Evolutionary conservation across 2,329 filamentous ascomycete genomes (phyloP).

Genomic region (Fusarium mangiferae): DNA sequence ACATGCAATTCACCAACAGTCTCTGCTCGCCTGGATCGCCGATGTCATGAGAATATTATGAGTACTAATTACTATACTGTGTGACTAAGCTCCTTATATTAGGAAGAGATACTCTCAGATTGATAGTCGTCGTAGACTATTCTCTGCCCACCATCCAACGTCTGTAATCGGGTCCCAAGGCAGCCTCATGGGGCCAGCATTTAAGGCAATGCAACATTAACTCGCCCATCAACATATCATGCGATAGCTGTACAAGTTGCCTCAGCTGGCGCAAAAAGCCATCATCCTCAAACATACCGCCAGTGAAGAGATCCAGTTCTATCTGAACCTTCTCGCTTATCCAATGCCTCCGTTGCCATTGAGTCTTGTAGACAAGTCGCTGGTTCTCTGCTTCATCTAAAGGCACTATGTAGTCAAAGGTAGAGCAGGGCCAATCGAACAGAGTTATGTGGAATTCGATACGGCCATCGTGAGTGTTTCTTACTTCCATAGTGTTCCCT

Average conservation of each 20-base stretch:
- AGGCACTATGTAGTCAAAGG: background rate
- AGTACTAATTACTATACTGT: too few species aligned
- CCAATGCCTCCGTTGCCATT: background rate
- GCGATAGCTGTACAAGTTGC: background rate
- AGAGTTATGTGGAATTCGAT: background rate
- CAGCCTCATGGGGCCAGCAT: background rate
- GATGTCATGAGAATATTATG: background rate
- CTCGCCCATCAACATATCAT: background rate
- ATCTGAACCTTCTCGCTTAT: background rate
- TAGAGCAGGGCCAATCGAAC: background rate
- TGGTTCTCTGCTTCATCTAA: background rate
- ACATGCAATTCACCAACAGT: background rate
- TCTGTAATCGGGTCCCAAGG: background rate
- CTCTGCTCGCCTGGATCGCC: background rate
- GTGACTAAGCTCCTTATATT: accelerated
- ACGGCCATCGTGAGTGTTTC: background rate
- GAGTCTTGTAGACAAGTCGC: too few species aligned
- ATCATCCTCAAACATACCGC: background rate
- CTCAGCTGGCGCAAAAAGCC: background rate
- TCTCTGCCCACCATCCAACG: background rate
- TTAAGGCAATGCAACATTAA: background rate
- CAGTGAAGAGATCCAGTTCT: background rate
- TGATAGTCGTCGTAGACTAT: background rate
- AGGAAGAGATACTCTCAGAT: background rate
- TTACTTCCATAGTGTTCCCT: background rate